Conservation (phyloP, 176 grass and related monocot species). For the Triticum timopheevii region DNA sequence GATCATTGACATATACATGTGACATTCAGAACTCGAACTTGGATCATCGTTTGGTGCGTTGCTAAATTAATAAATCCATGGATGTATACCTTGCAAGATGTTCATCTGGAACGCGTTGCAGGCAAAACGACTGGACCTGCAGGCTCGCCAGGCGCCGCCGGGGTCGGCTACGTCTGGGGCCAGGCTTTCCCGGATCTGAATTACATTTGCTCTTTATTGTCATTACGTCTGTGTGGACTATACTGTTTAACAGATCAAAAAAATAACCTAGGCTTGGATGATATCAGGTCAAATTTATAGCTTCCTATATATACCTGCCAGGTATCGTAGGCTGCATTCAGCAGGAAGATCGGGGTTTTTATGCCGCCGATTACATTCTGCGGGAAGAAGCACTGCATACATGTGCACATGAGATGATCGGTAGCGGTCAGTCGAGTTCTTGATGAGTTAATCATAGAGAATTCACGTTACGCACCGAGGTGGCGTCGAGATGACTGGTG, state of each 20-base stretch:
- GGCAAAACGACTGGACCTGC: constrained; percentile 57
- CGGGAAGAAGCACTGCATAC: constrained; percentile 85
- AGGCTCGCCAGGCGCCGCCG: constrained; percentile 52
- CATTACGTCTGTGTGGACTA: neutral
- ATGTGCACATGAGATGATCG: neutral
- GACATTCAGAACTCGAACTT: neutral
- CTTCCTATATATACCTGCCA: constrained; percentile 62
- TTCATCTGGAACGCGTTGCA: constrained; percentile 58
- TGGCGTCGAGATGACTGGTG: constrained; percentile 53
- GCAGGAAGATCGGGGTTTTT: constrained; percentile 71
- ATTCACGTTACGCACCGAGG: constrained; percentile 41
- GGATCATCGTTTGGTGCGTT: neutral
- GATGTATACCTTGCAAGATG: constrained; percentile 62
- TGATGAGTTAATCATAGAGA: neutral
- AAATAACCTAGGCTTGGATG: neutral
- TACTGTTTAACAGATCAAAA: no score
- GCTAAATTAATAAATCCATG: neutral
- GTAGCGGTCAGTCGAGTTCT: neutral
- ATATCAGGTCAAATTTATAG: neutral
- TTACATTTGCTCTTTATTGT: neutral
- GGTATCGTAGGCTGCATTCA: constrained; percentile 82
- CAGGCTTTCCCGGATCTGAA: constrained; percentile 72
- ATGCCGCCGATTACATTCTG: constrained; percentile 64
- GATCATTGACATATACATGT: no score
- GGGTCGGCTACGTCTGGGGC: constrained; percentile 52